phyloP scores from a whole-genome alignment of 345 rosid species.

The Gossypium arboreum region DNA sequence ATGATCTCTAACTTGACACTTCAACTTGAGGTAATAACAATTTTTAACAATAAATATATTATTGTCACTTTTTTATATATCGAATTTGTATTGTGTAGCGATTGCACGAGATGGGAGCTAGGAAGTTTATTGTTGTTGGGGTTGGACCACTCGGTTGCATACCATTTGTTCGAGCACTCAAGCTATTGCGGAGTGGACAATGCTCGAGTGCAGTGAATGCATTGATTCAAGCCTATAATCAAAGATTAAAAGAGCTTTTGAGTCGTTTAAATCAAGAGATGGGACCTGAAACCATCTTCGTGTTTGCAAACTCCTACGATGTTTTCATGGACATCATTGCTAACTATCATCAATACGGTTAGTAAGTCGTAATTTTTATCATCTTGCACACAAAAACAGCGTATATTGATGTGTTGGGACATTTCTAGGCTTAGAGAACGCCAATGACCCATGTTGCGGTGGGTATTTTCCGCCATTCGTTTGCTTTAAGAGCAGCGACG shows the following conservation, averaged over 20 bases:
- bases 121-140: conserved; percentile 47
- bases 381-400: not conserved
- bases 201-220: conserved; percentile 46
- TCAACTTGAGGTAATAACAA: conserved; percentile 41
- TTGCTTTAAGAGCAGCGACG: conserved; percentile 30
- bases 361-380: conserved; percentile 8
- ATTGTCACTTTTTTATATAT: no score
- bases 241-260: conserved; percentile 32
- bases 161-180: conserved; percentile 47
- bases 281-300: conserved; percentile 38
- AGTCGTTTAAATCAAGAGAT: conserved; percentile 25
- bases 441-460: conserved; percentile 42
- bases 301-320: conserved; percentile 45
- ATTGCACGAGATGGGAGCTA: conserved; percentile 42
- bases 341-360: conserved; percentile 43
- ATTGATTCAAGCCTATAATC: conserved; percentile 39
- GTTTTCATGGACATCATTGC: conserved; percentile 32
- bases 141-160: conserved; percentile 75
- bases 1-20: conserved; percentile 48
- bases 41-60: no score
- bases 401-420: not conserved
- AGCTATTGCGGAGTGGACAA: conserved; percentile 31
- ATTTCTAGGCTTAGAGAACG: conserved; percentile 43
- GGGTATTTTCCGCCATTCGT: conserved; percentile 51
- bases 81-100: conserved; percentile 23